Conservation (phyloP, 225 moss, liverwort and hornwort species). For the Polytrichum formosum region DNA sequence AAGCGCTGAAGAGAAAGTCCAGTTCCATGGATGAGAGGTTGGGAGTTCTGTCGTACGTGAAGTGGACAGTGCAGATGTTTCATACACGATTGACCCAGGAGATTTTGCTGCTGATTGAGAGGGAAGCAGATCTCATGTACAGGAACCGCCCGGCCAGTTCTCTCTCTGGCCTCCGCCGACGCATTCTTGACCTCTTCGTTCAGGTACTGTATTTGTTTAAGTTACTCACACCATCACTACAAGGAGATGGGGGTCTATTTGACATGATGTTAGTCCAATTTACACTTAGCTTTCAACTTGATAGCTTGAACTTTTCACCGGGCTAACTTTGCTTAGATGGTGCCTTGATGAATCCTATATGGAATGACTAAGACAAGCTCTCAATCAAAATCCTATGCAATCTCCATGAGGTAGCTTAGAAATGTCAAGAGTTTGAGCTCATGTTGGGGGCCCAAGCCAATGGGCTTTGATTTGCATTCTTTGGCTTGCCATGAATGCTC, state of each 20-base stretch:
- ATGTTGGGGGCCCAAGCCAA: no score
- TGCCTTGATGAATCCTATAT: no score
- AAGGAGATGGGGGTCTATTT: conserved; percentile 14
- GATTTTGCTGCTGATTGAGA: conserved; percentile 51
- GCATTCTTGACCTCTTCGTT: conserved; percentile 49
- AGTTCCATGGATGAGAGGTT: conserved; percentile 46
- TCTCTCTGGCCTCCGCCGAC: conserved; percentile 40
- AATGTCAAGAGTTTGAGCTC: no score
- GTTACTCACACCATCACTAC: conserved; percentile 25
- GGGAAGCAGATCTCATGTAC: conserved; percentile 64
- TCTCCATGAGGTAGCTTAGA: no score
- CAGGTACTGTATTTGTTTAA: conserved; percentile 16
- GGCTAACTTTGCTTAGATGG: no score
- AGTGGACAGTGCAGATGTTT: conserved; percentile 62
- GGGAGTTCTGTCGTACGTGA: conserved; percentile 60
- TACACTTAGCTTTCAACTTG: no score
- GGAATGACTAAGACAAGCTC: no score
- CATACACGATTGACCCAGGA: conserved; percentile 36
- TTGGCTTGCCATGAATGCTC: no score
- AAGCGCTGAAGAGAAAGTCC: conserved; percentile 37
- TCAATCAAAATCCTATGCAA: no score
- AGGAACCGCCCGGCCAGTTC: conserved; percentile 39
- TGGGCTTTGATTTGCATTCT: no score
- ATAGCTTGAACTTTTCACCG: no score
- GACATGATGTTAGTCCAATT: no score